Evolutionary conservation across 768 basidiomycete genomes (phyloP), one percentile per base, ranked within the genome.

Genomic region (Tephrocybe sp.): DNA sequence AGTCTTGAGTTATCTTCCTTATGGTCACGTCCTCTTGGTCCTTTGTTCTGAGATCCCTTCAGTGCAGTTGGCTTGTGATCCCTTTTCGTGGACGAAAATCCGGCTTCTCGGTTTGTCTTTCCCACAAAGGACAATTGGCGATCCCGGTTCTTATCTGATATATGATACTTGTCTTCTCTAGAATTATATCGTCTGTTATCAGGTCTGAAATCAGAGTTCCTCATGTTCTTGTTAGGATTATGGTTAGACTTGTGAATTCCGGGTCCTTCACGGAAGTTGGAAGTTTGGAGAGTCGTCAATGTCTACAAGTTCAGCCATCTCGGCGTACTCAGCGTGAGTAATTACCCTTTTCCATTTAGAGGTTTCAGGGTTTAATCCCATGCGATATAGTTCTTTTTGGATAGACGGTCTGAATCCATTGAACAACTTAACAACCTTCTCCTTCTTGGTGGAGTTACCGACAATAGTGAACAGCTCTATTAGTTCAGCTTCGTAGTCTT

Each of bases 391-490:
- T 19, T 64, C 60, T 0, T 50, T 48, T 35, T 68, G 68, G 5
- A 75, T 63, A 4, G 59, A 48, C 0, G 47, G 32, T 2, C 46
- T 42, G 8, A 74, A 47, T 0, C 71, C 68, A 12, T 59, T 55
- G 66, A 69, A 77, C 0, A 74, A 57, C 35, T 66, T 65, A 8
- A 67, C 56, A 0, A 74, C 65, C 10, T 61, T 54, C n/a, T 71
- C 66, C 0, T 48, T 52, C 4, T 62, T 45, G 3, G 59, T 60
- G 0, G 60, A 47, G 1, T 61, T 45, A 0, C 72, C 70, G 11
- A 72, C 63, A 3, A 62, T 61, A 2, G 58, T 58, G 41, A 62
- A 68, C 1, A 73, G 33, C 13, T 62, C 61, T 12, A 62, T 55
- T 0, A 75, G 52, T 36, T 69, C 64, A 7, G 65, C 61, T 0